Base-by-base conservation (phyloP, 371 early-diverging fungal genomes). In the Rhizopus sp. region DNA sequence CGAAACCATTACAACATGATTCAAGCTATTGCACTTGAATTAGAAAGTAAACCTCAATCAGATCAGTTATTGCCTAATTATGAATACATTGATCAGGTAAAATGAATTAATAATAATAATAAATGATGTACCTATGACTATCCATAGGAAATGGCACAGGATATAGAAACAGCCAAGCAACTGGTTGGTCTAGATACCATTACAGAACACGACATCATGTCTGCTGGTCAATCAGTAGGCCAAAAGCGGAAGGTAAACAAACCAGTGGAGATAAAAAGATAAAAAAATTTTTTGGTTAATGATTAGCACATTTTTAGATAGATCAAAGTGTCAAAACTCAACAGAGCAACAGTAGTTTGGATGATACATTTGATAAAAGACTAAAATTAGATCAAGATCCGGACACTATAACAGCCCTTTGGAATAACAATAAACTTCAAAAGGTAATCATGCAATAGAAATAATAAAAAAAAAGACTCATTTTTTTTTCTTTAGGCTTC, bases 1-100 rank as follows among this genome's bases (percentile, higher is more conserved):
- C 81, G 81, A 53, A 83, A 83, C 49, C 81, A 83, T 57, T 81
- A 83, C 57, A 78, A 79, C 37, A 77, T 78, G 44, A 64, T 88
- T 29, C 81, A 85, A 48, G 80, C 81, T 5, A 70, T 84, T 8
- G 88, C 88, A 5, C 64, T 88, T 32, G 72, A 73, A 23, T 50
- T 38, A 3, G 55, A 53, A 7, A 34, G 38, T 4, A 55, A 60
- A 42, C 38, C 35, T 17, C 47, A 42, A 15, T 33, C 41, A 8
- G 67, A 66, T 42, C 45, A 42, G 3, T 50, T 57, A 9, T 4
- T 62, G 5, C 63, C 66, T 16, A 32, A 61, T 39, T 61, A 48
- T 34, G 7, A 63, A 10, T 50, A 41, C 7, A 61, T 55, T 7
- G 62, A 61, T 44, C 12, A 40, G 29, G 58, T 58, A 54, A 34